Conservation (phyloP, 345 rosid species). For the Citrus inodora region DNA sequence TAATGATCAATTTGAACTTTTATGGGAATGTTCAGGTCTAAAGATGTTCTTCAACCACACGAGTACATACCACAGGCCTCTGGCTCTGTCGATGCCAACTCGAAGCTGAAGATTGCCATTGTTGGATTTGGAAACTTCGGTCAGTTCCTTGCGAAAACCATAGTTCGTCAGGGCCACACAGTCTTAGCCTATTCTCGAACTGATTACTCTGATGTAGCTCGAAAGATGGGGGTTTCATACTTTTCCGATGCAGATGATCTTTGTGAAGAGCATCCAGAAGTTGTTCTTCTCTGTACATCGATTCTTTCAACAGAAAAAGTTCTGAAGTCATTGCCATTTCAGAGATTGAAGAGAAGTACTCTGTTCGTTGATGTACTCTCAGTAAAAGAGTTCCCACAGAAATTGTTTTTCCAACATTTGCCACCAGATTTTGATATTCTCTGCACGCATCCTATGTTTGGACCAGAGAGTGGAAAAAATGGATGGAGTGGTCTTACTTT, state of each 20-base stretch:
- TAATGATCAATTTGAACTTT: background rate
- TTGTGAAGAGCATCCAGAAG: slow-evolving; percentile 86
- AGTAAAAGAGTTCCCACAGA: slow-evolving; percentile 77
- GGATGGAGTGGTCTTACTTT: slow-evolving; percentile 72
- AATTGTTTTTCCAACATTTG: slow-evolving; percentile 45
- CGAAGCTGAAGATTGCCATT: slow-evolving; percentile 65
- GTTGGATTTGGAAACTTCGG: slow-evolving; percentile 85
- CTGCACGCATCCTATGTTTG: slow-evolving; percentile 88
- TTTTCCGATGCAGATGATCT: slow-evolving; percentile 57
- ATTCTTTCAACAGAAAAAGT: slow-evolving; percentile 74
- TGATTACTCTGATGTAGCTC: slow-evolving; percentile 56
- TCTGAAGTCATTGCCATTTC: slow-evolving; percentile 62
- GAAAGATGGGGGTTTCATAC: slow-evolving; percentile 51
- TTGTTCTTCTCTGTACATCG: slow-evolving; percentile 67
- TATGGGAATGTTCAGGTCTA: slow-evolving; percentile 25
- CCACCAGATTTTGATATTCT: slow-evolving; percentile 65
- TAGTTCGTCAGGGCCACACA: slow-evolving; percentile 60
- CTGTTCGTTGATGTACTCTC: slow-evolving; percentile 89
- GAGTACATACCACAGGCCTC: slow-evolving; percentile 24
- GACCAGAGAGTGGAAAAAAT: slow-evolving; percentile 78
- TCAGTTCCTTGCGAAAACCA: slow-evolving; percentile 64
- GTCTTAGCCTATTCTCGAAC: slow-evolving; percentile 72
- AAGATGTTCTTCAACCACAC: slow-evolving; percentile 26
- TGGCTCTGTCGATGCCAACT: slow-evolving; percentile 25
- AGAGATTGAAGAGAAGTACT: slow-evolving; percentile 74